Base-by-base conservation (phyloP, 2,329 filamentous ascomycete genomes). In the Trichophyton mentagrophytes region DNA sequence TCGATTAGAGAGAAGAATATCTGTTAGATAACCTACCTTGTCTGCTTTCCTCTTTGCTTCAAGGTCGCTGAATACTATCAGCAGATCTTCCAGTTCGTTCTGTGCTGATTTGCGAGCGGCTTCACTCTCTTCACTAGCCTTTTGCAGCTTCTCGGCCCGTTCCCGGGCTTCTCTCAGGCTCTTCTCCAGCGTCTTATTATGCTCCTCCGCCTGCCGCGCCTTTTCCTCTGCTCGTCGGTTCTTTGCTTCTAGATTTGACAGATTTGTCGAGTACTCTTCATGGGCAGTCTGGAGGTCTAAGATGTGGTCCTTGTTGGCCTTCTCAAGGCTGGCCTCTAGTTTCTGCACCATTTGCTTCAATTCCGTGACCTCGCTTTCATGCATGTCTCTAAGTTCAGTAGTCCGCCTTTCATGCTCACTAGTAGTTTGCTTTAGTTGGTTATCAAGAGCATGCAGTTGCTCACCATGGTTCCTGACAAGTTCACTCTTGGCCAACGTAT, bases 31-130 rank as follows among this genome's bases (percentile, higher is more conserved):
- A 70, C 79, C 65, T 74, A 87, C 86, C 80, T 89, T 92, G 69
- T 92, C 90, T 66, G 82, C 84, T 47, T 80, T 79, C 57, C 84
- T 78, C 74, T 91, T 92, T 60, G 89, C 87, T 72, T 93, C 89
- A 17, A 90, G 70, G 69, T 93, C 89, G 13, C 83, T 85, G 72
- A 91, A 89, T 3, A 93, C 85, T 76, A 92, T 87, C 40, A 93
- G 76, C 60, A 92, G 78, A 71, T 93, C 89, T 66, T 93, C 89
- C 53, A 92, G 77, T 71, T 93, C 89, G 2, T 82, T 79, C 69
- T 92, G 88, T 3, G 81, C 80, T 1, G 80, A 75, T 63, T 83
- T 79, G 60, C 82, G 84, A 61, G 86, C 84, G 62, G 83, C 80
- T 65, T 85, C 82, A 64, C 82, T 85, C 64, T 80, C 74, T 9